These are phyloP conservation scores for Cubamyces sp. DNA, from an alignment of 768 basidiomycete species.

Conservation along the genomic window DNA sequence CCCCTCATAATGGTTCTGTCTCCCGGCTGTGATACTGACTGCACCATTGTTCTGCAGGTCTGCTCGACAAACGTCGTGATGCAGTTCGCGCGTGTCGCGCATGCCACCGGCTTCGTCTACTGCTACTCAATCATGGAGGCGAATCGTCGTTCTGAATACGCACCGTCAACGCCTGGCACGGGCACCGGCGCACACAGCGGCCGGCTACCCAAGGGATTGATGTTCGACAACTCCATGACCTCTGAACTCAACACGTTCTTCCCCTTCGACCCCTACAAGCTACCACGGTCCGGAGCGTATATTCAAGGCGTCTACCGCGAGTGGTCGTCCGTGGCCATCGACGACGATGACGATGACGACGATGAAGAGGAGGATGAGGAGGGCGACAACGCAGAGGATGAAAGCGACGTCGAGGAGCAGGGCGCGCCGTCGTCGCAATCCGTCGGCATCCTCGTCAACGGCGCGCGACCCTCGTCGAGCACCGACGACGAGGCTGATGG, in stretches of 20 bases:
- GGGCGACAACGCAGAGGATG: conserved; percentile 39
- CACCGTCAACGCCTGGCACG: conserved; percentile 25
- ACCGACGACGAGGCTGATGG: conserved; percentile 48
- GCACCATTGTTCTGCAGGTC: conserved; percentile 49
- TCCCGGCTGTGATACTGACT: not conserved
- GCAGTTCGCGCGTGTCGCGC: conserved; percentile 94
- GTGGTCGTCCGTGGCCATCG: conserved; percentile 81
- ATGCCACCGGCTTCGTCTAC: conserved; percentile 89
- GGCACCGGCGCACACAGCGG: conserved; percentile 4
- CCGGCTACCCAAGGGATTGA: conserved; percentile 28
- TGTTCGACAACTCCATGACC: conserved; percentile 43
- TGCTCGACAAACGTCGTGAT: conserved; percentile 89
- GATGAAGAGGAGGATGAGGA: conserved; percentile 65
- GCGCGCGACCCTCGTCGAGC: conserved; percentile 26
- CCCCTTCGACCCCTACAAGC: conserved; percentile 96
- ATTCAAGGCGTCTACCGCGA: conserved; percentile 88
- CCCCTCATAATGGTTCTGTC: not conserved
- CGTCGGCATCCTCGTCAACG: conserved; percentile 26
- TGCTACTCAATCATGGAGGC: conserved; percentile 90
- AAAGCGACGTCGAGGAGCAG: conserved; percentile 49
- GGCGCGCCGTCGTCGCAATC: conserved; percentile 6
- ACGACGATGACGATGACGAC: conserved; percentile 71
- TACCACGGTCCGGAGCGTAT: conserved; percentile 76
- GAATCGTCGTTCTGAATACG: conserved; percentile 73
- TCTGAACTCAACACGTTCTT: conserved; percentile 92